phyloP scores from a whole-genome alignment of 2,329 filamentous ascomycete genomes.

The Pleomassaria siparia region DNA sequence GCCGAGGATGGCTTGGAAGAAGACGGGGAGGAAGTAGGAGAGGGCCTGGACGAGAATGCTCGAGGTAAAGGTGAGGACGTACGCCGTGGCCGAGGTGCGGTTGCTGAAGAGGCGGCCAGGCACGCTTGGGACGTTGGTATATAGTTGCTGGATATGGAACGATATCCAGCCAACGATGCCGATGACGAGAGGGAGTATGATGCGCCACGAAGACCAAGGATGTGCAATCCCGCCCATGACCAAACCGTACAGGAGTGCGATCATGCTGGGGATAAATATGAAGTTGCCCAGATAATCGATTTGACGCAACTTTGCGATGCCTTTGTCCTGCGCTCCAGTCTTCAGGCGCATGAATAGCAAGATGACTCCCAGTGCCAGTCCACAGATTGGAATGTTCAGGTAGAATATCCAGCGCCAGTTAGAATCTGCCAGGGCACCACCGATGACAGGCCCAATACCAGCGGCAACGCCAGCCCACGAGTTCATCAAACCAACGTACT shows the following conservation, averaged over 20 bases:
- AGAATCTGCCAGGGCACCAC: slow-evolving; percentile 16
- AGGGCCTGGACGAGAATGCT: slow-evolving; percentile 4
- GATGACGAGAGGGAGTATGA: slow-evolving; percentile 48
- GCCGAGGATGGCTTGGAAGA: slow-evolving; percentile 7
- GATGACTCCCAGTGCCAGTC: slow-evolving; percentile 14
- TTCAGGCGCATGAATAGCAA: slow-evolving; percentile 41
- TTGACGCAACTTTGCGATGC: neutral
- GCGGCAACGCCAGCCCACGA: slow-evolving; percentile 10
- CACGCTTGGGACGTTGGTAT: neutral
- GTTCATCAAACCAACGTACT: slow-evolving; percentile 29
- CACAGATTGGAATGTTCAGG: slow-evolving; percentile 28
- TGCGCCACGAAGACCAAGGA: slow-evolving; percentile 43
- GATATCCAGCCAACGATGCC: slow-evolving; percentile 42
- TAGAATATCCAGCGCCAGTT: slow-evolving; percentile 51
- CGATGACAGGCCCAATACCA: slow-evolving; percentile 17
- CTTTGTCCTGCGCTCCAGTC: neutral
- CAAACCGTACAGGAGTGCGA: slow-evolving; percentile 44
- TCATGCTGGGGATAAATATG: slow-evolving; percentile 42
- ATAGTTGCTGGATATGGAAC: slow-evolving; percentile 39
- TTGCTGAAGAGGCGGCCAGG: slow-evolving; percentile 10
- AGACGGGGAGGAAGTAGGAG: slow-evolving; percentile 10
- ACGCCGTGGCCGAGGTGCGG: slow-evolving; percentile 5
- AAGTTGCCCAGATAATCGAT: slow-evolving; percentile 47
- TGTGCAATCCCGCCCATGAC: slow-evolving; percentile 45
- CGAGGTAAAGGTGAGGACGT: neutral